Conservation (phyloP, 805 yeast genomes). For the Kodamaea neixiangensis region DNA sequence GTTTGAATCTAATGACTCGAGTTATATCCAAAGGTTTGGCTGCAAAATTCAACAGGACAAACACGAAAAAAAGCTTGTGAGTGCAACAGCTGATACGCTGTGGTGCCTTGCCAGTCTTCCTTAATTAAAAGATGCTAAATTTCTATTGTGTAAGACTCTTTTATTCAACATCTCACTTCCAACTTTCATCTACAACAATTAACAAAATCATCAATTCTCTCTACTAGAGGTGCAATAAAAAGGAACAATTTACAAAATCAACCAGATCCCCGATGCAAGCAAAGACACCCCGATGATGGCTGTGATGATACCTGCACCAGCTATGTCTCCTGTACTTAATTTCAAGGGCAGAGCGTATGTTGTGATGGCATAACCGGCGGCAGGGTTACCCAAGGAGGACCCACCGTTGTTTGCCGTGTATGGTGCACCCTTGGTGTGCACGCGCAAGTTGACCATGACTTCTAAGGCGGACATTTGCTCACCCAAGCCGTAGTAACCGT, state of each 20-base stretch:
- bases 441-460: constrained; percentile 50
- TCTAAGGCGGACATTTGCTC: constrained; percentile 80
- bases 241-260: constrained; percentile 47
- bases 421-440: constrained; percentile 52
- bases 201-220: not conserved
- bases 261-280: constrained; percentile 71
- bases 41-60: too few relatives aligned
- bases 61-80: too few relatives aligned
- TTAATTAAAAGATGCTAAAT: too few relatives aligned
- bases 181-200: not conserved
- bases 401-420: constrained; percentile 68
- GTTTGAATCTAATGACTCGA: too few relatives aligned
- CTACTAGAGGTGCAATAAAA: not conserved
- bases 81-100: too few relatives aligned
- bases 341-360: constrained; percentile 27
- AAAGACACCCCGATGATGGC: constrained; percentile 62
- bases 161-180: not conserved
- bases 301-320: constrained; percentile 89
- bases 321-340: constrained; percentile 37
- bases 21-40: too few relatives aligned
- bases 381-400: constrained; percentile 62
- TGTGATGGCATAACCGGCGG: constrained; percentile 60
- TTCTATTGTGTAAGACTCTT: too few relatives aligned
- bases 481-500: constrained; percentile 70
- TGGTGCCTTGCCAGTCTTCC: too few relatives aligned